Conservation (phyloP, 2,329 filamentous ascomycete genomes). For the Claviceps capensis region DNA sequence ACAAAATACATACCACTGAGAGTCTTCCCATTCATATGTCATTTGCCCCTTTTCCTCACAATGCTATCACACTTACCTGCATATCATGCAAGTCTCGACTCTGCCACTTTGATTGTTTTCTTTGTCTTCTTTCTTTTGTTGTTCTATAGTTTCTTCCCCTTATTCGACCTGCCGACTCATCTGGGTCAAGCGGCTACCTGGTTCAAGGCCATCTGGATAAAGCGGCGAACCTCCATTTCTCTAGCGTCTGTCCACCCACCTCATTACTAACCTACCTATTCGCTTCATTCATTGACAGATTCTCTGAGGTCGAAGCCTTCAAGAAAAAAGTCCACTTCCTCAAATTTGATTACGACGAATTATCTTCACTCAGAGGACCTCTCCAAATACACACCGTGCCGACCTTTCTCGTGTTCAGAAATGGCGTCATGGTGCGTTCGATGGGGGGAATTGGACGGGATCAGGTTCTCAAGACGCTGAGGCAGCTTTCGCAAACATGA, state of each 20-base stretch:
- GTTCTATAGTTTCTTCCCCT: too few species aligned
- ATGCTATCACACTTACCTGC: too few species aligned
- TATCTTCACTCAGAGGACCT: slow-evolving; percentile 59
- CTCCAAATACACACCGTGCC: slow-evolving; percentile 82
- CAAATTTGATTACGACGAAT: slow-evolving; percentile 82
- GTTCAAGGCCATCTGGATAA: too few species aligned
- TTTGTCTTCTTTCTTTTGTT: too few species aligned
- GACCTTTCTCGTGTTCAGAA: slow-evolving; percentile 74
- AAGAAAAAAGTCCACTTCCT: slow-evolving; percentile 55
- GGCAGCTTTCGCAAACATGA: slow-evolving; percentile 3
- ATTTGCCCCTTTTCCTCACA: too few species aligned
- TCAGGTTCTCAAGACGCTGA: slow-evolving; percentile 30
- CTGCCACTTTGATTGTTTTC: too few species aligned
- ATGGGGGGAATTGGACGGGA: slow-evolving; percentile 69
- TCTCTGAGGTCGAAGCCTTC: slow-evolving; percentile 28
- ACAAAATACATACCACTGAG: too few species aligned
- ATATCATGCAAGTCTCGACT: too few species aligned
- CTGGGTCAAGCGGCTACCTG: too few species aligned
- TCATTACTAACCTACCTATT: too few species aligned
- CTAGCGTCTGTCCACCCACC: neutral
- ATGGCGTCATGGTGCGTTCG: slow-evolving; percentile 56
- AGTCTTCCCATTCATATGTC: neutral
- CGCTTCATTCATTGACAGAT: slow-evolving; percentile 6
- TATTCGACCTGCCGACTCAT: too few species aligned
- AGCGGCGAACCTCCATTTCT: too few species aligned